Percentiles rank a stretch among this genome's conserved stretches.
Evolutionary conservation across 208 protist genomes (phyloP).

Genomic region (Crithidia acanthocephali): DNA sequence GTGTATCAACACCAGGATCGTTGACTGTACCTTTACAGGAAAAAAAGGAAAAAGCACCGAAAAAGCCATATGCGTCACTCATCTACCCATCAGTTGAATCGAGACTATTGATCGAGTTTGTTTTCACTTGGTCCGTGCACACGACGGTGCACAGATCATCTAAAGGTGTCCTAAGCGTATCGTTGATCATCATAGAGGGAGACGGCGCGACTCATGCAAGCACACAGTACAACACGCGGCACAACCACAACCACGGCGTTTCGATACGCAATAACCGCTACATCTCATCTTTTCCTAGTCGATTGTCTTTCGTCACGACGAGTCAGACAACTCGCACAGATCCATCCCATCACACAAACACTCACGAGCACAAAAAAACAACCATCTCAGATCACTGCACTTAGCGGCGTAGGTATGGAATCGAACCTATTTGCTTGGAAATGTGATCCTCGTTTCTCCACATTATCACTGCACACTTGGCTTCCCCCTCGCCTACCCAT

Average conservation of each 20-base stretch:
- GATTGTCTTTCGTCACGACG: no score
- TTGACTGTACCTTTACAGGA: no score
- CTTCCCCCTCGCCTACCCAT: background rate
- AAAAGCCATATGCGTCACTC: background rate
- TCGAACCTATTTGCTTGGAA: slow-evolving; percentile 38
- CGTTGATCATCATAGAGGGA: slow-evolving; percentile 20
- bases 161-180: slow-evolving; percentile 37
- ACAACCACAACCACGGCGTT: no score
- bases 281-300: no score
- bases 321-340: no score
- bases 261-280: no score
- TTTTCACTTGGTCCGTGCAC: slow-evolving; percentile 19
- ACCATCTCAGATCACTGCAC: slow-evolving; percentile 42
- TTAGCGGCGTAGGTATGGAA: slow-evolving; percentile 36
- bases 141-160: slow-evolving; percentile 11
- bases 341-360: no score
- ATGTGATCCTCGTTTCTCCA: slow-evolving; percentile 30
- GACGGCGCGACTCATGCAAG: background rate
- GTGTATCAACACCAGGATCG: no score
- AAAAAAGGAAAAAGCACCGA: no score
- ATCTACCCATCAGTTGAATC: slow-evolving; percentile 26
- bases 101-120: slow-evolving; percentile 33
- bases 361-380: no score
- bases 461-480: no score
- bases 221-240: background rate